Conservation (phyloP, 2,329 filamentous ascomycete species). For the Hirsutella minnesotensis region DNA sequence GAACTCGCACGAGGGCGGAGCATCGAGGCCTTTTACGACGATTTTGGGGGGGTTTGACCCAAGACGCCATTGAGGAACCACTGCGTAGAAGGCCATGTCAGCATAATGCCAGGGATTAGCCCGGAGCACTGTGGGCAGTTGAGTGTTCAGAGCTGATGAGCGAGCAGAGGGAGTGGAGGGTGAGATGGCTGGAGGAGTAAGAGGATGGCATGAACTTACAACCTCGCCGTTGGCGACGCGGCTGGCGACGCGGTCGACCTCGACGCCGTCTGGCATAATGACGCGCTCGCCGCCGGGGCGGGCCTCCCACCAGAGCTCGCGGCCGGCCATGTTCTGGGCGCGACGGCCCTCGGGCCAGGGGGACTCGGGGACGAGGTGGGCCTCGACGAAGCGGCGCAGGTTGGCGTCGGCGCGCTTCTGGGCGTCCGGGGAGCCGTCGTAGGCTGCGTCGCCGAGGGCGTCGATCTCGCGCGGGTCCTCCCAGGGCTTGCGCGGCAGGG, state of each 20-base stretch:
- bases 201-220: constrained; percentile 22
- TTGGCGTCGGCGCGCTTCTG: constrained; percentile 68
- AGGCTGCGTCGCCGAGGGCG: constrained; percentile 54
- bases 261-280: constrained; percentile 67
- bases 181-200: no score
- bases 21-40: no score
- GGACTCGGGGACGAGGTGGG: constrained; percentile 63
- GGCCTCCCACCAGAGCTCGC: constrained; percentile 73
- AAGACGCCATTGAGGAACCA: no score
- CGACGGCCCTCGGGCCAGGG: constrained; percentile 64
- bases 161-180: no score
- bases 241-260: constrained; percentile 63
- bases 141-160: no score
- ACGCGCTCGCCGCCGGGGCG: constrained; percentile 52
- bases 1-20: no score
- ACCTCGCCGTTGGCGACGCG: constrained; percentile 81
- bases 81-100: no score
- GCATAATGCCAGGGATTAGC: no score
- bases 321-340: constrained; percentile 48
- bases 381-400: constrained; percentile 69
- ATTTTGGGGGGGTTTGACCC: no score
- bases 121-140: no score
- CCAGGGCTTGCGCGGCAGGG: constrained; percentile 77
- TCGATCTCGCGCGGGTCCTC: constrained; percentile 65
- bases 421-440: constrained; percentile 57